A percentile compares a stretch with the other conserved stretches of the same genome.
Conservation (phyloP, 2,329 filamentous ascomycete species). For the Bertia moriformis region DNA sequence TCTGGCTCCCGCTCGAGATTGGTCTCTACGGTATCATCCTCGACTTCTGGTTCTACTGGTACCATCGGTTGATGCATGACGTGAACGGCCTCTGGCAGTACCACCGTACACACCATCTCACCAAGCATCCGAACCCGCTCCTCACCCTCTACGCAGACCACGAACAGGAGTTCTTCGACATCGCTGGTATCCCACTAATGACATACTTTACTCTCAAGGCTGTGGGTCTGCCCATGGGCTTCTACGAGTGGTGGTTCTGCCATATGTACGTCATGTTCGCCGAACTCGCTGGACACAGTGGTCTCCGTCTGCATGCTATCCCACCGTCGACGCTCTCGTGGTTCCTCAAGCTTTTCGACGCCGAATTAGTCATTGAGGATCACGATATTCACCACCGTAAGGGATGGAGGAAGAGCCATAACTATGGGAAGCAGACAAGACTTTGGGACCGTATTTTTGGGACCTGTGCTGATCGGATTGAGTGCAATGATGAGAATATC, state of each 20-base stretch:
- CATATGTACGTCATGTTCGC: slow-evolving; percentile 25
- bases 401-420: slow-evolving; percentile 20
- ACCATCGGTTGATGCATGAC: slow-evolving; percentile 26
- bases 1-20: slow-evolving; percentile 20
- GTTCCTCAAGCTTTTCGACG: slow-evolving; percentile 14
- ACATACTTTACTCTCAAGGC: slow-evolving; percentile 18
- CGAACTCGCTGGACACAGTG: slow-evolving; percentile 21
- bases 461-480: slow-evolving; percentile 19
- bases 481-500: slow-evolving; percentile 13
- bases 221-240: slow-evolving; percentile 23
- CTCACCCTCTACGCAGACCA: slow-evolving; percentile 23
- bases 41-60: slow-evolving; percentile 29
- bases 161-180: slow-evolving; percentile 25
- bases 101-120: slow-evolving; percentile 27
- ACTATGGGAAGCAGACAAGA: slow-evolving; percentile 21
- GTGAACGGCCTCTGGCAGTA: slow-evolving; percentile 21
- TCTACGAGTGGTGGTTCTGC: slow-evolving; percentile 30
- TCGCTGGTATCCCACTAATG: slow-evolving; percentile 22
- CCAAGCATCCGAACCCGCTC: slow-evolving; percentile 26
- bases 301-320: slow-evolving; percentile 18
- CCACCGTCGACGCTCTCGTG: slow-evolving; percentile 17
- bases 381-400: slow-evolving; percentile 23
- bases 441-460: slow-evolving; percentile 21
- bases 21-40: slow-evolving; percentile 24
- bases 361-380: slow-evolving; percentile 25